Conservation (phyloP, 2,329 filamentous ascomycete genomes). For the Pestalotiopsis fici region DNA sequence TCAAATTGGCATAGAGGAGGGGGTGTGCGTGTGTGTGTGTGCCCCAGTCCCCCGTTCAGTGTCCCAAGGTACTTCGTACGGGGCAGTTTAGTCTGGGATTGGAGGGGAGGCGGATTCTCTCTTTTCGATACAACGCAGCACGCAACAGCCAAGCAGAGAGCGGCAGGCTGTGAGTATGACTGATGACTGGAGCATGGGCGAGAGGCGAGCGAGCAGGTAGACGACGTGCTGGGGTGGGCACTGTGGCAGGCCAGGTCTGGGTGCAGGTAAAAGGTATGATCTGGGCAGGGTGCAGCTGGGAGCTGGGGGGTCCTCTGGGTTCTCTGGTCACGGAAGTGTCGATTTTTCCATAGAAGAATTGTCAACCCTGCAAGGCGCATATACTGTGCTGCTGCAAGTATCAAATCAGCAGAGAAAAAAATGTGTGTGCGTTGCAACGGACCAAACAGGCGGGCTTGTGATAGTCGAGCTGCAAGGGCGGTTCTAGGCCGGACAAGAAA, state of each 20-base stretch:
- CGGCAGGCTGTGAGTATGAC: neutral
- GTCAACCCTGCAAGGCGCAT: neutral
- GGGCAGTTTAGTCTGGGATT: neutral
- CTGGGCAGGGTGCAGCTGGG: neutral
- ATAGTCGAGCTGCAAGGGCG: conserved; percentile 4
- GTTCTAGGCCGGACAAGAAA: conserved; percentile 1
- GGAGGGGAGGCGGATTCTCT: neutral
- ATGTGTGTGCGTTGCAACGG: neutral
- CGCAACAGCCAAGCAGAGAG: neutral
- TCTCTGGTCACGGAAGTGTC: neutral
- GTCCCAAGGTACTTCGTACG: neutral
- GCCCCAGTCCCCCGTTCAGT: neutral
- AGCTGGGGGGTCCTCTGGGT: neutral
- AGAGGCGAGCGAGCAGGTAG: neutral
- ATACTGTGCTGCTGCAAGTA: neutral
- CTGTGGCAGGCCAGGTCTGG: neutral
- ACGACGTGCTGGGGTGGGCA: neutral
- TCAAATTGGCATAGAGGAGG: neutral
- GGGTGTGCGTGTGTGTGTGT: neutral
- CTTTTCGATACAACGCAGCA: neutral
- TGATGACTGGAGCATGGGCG: neutral
- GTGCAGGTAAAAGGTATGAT: neutral
- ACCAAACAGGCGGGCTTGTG: neutral
- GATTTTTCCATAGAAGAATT: neutral
- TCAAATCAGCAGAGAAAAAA: neutral